Conservation (phyloP, 2,329 filamentous ascomycete genomes). For the Verticillium zaregamsianum region DNA sequence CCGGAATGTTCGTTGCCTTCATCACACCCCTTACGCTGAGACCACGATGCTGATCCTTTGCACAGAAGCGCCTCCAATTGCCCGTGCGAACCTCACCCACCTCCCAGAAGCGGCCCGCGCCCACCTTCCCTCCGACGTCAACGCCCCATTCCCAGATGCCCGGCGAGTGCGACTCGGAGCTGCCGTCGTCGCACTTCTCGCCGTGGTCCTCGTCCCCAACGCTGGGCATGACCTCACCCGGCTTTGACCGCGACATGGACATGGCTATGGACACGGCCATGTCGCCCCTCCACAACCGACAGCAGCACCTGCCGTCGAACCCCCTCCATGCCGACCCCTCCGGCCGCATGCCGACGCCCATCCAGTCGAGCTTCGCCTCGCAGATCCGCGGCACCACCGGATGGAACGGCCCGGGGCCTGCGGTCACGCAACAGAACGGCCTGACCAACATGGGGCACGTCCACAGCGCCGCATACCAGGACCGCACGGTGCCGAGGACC, state of each 20-base stretch:
- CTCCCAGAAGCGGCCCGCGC: constrained; percentile 21
- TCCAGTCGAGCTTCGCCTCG: constrained; percentile 53
- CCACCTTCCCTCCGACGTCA: constrained; percentile 3
- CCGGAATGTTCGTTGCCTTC: constrained; percentile 37
- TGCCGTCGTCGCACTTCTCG: constrained; percentile 24
- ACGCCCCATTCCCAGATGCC: constrained; percentile 28
- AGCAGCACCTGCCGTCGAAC: constrained; percentile 8
- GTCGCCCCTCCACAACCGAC: constrained; percentile 26
- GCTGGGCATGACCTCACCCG: constrained; percentile 18
- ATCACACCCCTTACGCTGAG: neutral
- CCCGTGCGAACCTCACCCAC: constrained; percentile 44
- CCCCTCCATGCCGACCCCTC: constrained; percentile 18
- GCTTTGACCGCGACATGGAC: constrained; percentile 41
- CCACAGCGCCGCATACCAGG: constrained; percentile 26
- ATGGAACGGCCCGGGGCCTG: constrained; percentile 33
- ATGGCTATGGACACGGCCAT: constrained; percentile 40
- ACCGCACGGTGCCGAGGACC: constrained; percentile 44
- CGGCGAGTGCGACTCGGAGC: constrained; percentile 33
- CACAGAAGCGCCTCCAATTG: constrained; percentile 51
- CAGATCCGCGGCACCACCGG: constrained; percentile 48
- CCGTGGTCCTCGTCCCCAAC: constrained; percentile 23
- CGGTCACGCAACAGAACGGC: constrained; percentile 25
- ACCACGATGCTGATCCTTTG: neutral
- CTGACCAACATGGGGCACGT: constrained; percentile 34
- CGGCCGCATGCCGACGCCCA: constrained; percentile 54